Percentiles rank a stretch among this genome's conserved stretches.
Evolutionary conservation across 2,329 filamentous ascomycete species (phyloP).

Genomic region (Penicillium olsonii): DNA sequence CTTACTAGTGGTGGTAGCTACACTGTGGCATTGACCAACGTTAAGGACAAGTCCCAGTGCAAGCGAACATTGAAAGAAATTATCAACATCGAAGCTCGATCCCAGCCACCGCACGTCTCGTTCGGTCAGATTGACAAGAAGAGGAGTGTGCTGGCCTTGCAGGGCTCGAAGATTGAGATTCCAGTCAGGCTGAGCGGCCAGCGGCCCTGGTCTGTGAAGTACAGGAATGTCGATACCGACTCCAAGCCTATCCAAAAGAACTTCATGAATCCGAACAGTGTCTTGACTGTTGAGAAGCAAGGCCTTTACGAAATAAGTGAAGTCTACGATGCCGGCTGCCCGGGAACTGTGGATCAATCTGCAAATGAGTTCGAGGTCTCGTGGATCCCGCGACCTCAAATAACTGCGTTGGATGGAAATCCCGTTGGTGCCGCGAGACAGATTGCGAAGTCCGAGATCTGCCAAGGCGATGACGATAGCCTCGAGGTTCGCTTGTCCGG

Average conservation of each 20-base stretch:
- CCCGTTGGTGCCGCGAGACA: slow-evolving; percentile 55
- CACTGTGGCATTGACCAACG: slow-evolving; percentile 77
- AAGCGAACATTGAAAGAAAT: slow-evolving; percentile 84
- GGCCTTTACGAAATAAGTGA: slow-evolving; percentile 80
- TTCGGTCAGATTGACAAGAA: slow-evolving; percentile 87
- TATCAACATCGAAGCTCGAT: slow-evolving; percentile 79
- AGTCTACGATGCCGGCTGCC: slow-evolving; percentile 77
- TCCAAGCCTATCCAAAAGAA: slow-evolving; percentile 52
- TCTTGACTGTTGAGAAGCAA: slow-evolving; percentile 63
- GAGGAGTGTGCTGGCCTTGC: slow-evolving; percentile 71
- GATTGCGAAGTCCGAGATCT: slow-evolving; percentile 78
- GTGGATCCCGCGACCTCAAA: slow-evolving; percentile 80
- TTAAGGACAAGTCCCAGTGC: slow-evolving; percentile 84
- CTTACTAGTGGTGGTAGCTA: slow-evolving; percentile 86
- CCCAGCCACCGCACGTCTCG: slow-evolving; percentile 80
- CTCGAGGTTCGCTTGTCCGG: slow-evolving; percentile 80
- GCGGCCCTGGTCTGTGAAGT: slow-evolving; percentile 78
- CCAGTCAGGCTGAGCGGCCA: slow-evolving; percentile 85
- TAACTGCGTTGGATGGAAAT: slow-evolving; percentile 57
- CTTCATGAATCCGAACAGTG: slow-evolving; percentile 63
- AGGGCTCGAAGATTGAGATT: slow-evolving; percentile 71
- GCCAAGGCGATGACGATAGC: slow-evolving; percentile 89
- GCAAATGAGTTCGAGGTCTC: slow-evolving; percentile 76
- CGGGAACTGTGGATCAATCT: slow-evolving; percentile 73
- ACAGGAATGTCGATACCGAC: slow-evolving; percentile 65